phyloP scores from a whole-genome alignment of 768 basidiomycete species.

The Paxillus ammoniavirescens region DNA sequence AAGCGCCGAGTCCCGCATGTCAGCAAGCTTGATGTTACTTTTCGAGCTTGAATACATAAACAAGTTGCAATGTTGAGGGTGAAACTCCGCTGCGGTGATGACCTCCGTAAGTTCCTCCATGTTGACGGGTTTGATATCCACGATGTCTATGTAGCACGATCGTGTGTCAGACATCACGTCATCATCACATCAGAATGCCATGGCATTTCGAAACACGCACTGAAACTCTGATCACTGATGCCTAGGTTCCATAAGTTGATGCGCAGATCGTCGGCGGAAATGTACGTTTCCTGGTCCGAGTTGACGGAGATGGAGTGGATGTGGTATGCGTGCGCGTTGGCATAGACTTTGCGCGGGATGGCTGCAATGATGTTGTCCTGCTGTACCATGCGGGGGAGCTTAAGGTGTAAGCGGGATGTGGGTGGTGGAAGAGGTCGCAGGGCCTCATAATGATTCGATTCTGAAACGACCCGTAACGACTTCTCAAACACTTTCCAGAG shows the following conservation, averaged over 20 bases:
- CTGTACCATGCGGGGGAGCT: constrained; percentile 86
- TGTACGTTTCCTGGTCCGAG: constrained; percentile 99
- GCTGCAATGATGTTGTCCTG: constrained; percentile 99
- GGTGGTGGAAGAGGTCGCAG: constrained; percentile 69
- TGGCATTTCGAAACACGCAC: constrained; percentile 49
- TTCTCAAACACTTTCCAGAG: constrained; percentile 99
- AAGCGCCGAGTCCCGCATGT: constrained; percentile 97
- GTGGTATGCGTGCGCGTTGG: constrained; percentile 99
- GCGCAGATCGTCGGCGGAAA: constrained; percentile 97
- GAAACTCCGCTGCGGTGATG: constrained; percentile 99
- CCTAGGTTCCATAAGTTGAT: constrained; percentile 99
- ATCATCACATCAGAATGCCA: not conserved
- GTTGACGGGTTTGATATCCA: constrained; percentile 99
- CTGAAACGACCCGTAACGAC: constrained; percentile 90
- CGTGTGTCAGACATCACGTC: not conserved
- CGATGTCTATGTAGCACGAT: constrained; percentile 69
- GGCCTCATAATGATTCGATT: constrained; percentile 91
- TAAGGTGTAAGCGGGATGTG: constrained; percentile 55
- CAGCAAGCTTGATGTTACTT: constrained; percentile 98
- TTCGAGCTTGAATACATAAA: constrained; percentile 99
- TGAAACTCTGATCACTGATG: constrained; percentile 98
- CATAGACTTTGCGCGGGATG: constrained; percentile 97
- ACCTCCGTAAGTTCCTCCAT: constrained; percentile 99
- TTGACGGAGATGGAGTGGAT: constrained; percentile 99
- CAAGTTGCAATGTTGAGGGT: constrained; percentile 94